phyloP scores from a whole-genome alignment of 805 yeast genomes.

The Isabelozyma gotoi region DNA sequence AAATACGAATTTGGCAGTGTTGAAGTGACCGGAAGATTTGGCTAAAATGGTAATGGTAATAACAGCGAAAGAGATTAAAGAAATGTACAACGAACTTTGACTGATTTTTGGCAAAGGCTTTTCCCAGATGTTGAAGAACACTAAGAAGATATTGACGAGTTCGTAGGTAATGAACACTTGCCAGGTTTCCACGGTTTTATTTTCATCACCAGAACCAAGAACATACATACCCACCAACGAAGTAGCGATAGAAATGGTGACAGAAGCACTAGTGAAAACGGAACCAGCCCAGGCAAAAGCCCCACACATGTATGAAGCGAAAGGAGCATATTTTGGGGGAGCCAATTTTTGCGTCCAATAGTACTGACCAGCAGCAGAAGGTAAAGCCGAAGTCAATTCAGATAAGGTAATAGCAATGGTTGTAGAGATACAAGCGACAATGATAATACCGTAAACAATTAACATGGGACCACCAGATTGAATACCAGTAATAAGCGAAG shows the following conservation, averaged over 20 bases:
- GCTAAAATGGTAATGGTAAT: constrained; percentile 55
- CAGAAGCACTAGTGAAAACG: constrained; percentile 61
- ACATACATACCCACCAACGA: constrained; percentile 53
- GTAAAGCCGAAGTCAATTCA: constrained; percentile 54
- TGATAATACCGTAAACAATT: constrained; percentile 56
- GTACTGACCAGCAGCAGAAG: constrained; percentile 60
- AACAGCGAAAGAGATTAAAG: constrained; percentile 51
- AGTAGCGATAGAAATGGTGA: constrained; percentile 52
- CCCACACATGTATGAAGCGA: constrained; percentile 60
- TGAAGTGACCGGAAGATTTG: constrained; percentile 52
- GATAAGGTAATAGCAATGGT: constrained; percentile 51
- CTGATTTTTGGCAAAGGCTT: constrained; percentile 52
- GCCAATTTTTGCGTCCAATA: constrained; percentile 59
- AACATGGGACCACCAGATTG: constrained; percentile 59
- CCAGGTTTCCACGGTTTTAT: constrained; percentile 46
- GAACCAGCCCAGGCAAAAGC: constrained; percentile 63
- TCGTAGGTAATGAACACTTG: constrained; percentile 54
- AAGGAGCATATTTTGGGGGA: constrained; percentile 46
- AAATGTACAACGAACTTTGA: constrained; percentile 48
- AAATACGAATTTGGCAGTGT: constrained; percentile 53
- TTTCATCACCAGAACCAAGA: constrained; percentile 31
- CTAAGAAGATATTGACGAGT: constrained; percentile 40
- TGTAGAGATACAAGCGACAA: constrained; percentile 46
- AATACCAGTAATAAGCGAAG: constrained; percentile 54
- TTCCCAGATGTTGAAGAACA: constrained; percentile 52